Base-by-base conservation (phyloP, 805 yeast genomes). In the Lipomyces oligophaga region DNA sequence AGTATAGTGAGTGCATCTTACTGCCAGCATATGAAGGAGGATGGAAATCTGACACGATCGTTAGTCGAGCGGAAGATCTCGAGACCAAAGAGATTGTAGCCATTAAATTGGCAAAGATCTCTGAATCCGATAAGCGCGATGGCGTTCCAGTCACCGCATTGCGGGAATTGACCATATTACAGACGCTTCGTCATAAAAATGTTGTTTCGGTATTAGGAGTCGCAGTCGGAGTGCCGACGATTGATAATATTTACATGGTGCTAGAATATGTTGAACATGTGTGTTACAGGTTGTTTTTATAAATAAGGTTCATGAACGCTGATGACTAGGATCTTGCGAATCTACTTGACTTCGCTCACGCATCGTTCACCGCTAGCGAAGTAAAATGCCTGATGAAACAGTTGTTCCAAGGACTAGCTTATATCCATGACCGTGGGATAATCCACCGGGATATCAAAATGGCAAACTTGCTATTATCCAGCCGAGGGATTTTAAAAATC, bases 121-220 rank as follows among this genome's bases (percentile, higher is more conserved):
- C 88, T 61, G 68, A 79, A 5, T 96, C 88, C 63, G 47, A 34
- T 15, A 38, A 38, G 34, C 73, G 85, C 39, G 97, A 90, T 61
- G 96, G 97, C 0, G 85, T 90, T 64, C 97, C 97, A 2, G 84
- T 87, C 18, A 88, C 97, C 0, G 95, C 97, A 0, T 79, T 87
- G 60, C 73, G 97, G 57, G 97, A 90, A 67, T 85, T 88, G 53
- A 80, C 87, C 51, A 69, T 89, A 15, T 69, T 89, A 35, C 96
- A 87, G 63, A 74, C 84, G 2, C 80, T 88, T 57, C 78, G 83
- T 47, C 96, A 89, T 65, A 76, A 73, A 8, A 86, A 87, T 62
- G 78, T 90, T 21, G 84, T 89, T 13, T 80, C 88, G 0, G 70
- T 90, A 30, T 65, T 76, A 31, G 97, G 89, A 62, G 86, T 89